phyloP scores from a whole-genome alignment of 1,284 basidiomycete species.

The Rhodotorula sp. region DNA sequence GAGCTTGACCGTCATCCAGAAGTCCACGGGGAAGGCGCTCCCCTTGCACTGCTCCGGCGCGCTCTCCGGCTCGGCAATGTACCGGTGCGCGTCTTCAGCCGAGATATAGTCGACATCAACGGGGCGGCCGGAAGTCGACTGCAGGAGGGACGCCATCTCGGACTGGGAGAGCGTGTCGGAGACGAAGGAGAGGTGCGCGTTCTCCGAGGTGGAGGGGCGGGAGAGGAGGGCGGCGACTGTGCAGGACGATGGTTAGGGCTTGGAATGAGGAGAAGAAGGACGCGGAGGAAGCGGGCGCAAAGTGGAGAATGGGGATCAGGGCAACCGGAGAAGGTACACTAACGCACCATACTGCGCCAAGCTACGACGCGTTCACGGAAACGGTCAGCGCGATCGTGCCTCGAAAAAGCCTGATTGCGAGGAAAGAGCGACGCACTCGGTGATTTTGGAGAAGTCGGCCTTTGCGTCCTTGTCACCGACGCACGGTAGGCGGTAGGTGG shows the following conservation, averaged over 20 bases:
- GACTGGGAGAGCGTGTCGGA: neutral
- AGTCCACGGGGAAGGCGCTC: neutral
- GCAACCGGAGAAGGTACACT: too few species aligned
- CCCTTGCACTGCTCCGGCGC: neutral
- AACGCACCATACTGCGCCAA: slow-evolving; percentile 1
- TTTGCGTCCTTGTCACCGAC: neutral
- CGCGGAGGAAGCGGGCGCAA: too few species aligned
- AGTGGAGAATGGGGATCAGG: too few species aligned
- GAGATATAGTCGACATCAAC: neutral
- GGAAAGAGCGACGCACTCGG: neutral
- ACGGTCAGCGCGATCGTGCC: too few species aligned
- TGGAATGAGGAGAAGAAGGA: too few species aligned
- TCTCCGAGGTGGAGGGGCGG: neutral
- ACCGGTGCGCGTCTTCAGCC: neutral
- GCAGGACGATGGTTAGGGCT: too few species aligned
- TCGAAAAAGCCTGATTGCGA: too few species aligned
- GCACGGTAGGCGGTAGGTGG: neutral
- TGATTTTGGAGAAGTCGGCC: neutral
- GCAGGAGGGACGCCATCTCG: neutral
- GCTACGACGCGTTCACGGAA: neutral
- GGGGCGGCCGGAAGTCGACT: neutral
- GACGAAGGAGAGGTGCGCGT: neutral
- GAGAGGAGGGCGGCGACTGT: slow-evolving; percentile 4
- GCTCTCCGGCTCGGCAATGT: neutral
- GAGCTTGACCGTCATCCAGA: neutral